These are phyloP conservation scores for Parathielavia appendiculata DNA, from an alignment of 495 filamentous ascomycete genomes.

Conservation along the genomic window DNA sequence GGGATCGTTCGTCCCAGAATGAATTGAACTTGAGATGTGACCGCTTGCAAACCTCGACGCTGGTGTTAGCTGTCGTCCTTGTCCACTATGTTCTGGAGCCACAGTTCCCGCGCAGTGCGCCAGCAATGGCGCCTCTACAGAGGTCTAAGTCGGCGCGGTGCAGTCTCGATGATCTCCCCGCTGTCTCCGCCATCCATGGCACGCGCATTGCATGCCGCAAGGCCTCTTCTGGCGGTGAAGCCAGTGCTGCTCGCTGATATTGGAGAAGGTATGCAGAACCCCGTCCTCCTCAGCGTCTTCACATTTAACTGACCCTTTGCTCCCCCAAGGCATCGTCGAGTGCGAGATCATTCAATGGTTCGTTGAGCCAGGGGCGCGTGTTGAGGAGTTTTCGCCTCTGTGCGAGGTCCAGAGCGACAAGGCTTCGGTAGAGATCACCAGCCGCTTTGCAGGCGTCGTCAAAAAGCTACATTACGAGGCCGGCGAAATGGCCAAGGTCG, in stretches of 20 bases:
- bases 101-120: slow-evolving; percentile 39
- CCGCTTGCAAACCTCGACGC: slow-evolving; percentile 1
- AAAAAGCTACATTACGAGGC: slow-evolving; percentile 95
- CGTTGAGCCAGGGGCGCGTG: slow-evolving; percentile 88
- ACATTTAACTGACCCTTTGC: slow-evolving; percentile 1
- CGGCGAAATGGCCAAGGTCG: slow-evolving; percentile 92
- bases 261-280: slow-evolving; percentile 79
- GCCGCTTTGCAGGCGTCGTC: slow-evolving; percentile 87
- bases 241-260: slow-evolving; percentile 94
- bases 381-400: slow-evolving; percentile 95
- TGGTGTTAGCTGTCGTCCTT: slow-evolving; percentile 10
- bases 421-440: slow-evolving; percentile 97
- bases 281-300: neutral
- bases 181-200: slow-evolving; percentile 26
- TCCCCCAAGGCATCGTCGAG: slow-evolving; percentile 78
- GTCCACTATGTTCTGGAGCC: slow-evolving; percentile 42
- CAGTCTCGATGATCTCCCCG: slow-evolving; percentile 14
- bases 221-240: slow-evolving; percentile 58
- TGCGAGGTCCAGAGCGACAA: slow-evolving; percentile 99
- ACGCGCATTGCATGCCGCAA: slow-evolving; percentile 57
- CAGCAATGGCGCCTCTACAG: slow-evolving; percentile 39
- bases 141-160: slow-evolving; percentile 30
- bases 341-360: slow-evolving; percentile 99
- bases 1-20: slow-evolving; percentile 1
- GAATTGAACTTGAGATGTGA: slow-evolving; percentile 24